Evolutionary conservation across 75 land plant species (phyloP).

Genomic region (Selaginella tamariscina): DNA sequence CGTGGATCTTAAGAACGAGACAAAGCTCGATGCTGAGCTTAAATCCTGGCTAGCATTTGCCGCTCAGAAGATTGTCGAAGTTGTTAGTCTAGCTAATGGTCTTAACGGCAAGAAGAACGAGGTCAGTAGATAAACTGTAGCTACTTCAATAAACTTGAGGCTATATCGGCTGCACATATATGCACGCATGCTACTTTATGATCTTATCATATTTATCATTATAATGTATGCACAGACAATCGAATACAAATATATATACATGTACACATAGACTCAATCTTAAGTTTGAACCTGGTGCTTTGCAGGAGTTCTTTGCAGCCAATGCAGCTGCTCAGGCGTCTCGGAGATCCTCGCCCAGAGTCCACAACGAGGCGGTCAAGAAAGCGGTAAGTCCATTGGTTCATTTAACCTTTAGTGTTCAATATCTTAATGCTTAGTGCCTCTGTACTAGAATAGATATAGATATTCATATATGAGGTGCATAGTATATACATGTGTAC

Average conservation of each 20-base stretch:
- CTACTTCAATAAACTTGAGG: too few relatives aligned
- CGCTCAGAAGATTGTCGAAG: constrained; percentile 68
- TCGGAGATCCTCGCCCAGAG: constrained; percentile 66
- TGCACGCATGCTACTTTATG: not conserved
- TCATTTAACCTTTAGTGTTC: not conserved
- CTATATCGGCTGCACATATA: too few relatives aligned
- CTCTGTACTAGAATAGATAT: not conserved
- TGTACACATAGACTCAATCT: not conserved
- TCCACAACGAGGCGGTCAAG: constrained; percentile 51
- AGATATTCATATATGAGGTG: not conserved
- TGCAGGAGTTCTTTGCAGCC: constrained; percentile 46
- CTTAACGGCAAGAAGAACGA: constrained; percentile 48
- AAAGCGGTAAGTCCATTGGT: constrained; percentile 49
- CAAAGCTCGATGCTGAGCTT: constrained; percentile 56
- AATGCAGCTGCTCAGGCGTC: constrained; percentile 73
- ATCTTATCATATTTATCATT: not conserved
- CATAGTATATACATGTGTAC: too few relatives aligned
- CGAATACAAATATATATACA: not conserved
- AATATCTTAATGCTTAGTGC: too few relatives aligned
- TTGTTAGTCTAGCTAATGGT: constrained; percentile 60
- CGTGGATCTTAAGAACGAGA: constrained; percentile 66
- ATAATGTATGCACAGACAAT: not conserved
- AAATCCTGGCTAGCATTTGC: constrained; percentile 75
- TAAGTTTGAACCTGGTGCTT: constrained; percentile 7
- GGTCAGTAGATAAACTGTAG: constrained; percentile 18